Conservation (phyloP, 345 rosid genomes). For the Acer saccharum region DNA sequence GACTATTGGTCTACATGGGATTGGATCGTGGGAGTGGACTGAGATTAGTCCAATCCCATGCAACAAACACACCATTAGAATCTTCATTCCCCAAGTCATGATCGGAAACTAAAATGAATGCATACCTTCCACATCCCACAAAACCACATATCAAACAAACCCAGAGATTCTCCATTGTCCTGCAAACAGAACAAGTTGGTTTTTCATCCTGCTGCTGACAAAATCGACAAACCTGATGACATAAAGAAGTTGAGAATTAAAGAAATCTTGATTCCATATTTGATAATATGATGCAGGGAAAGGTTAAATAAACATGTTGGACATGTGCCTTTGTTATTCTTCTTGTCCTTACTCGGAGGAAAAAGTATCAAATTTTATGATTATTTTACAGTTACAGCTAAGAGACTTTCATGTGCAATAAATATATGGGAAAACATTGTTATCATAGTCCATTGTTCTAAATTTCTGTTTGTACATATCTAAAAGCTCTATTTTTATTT, state of each 20-base stretch:
- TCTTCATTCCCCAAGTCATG: constrained; percentile 1
- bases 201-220: constrained; percentile 91
- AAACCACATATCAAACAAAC: constrained; percentile 91
- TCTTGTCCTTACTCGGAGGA: background rate
- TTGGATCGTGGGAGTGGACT: too few relatives aligned
- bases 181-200: constrained; percentile 77
- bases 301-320: constrained; percentile 12
- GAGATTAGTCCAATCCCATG: too few relatives aligned
- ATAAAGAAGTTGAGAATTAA: background rate
- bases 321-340: background rate
- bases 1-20: too few relatives aligned
- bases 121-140: constrained; percentile 94
- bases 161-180: constrained; percentile 82
- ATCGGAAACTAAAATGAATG: background rate
- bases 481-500: background rate
- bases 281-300: background rate
- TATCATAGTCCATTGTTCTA: background rate
- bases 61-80: background rate
- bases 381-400: background rate
- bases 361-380: background rate
- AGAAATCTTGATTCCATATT: constrained; percentile 11
- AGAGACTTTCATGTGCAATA: background rate
- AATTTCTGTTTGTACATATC: background rate
- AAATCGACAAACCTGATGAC: constrained; percentile 72
- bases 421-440: background rate